Conservation (phyloP, 352 stramenopile genomes). For the Albugo candida region DNA sequence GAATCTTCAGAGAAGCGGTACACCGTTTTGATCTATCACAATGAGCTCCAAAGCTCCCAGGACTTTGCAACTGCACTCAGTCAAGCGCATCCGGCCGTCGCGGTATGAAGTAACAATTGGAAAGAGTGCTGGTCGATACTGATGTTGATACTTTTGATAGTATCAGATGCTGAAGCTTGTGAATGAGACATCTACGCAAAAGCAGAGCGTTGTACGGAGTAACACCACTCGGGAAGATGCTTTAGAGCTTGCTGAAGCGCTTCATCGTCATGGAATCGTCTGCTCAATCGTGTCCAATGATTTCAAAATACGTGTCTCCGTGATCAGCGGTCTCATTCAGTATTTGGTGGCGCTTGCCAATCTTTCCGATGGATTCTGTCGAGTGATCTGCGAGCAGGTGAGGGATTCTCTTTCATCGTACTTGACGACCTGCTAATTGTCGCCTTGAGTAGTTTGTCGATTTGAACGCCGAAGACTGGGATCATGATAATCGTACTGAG, state of each 20-base stretch:
- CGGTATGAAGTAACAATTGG: constrained; percentile 13
- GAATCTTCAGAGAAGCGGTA: constrained; percentile 48
- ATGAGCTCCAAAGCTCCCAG: constrained; percentile 81
- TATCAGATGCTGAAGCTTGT: constrained; percentile 74
- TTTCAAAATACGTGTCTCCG: constrained; percentile 41
- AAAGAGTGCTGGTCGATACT: too few relatives aligned
- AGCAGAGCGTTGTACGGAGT: constrained; percentile 44
- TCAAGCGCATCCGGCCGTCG: constrained; percentile 43
- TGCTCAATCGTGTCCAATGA: constrained; percentile 61
- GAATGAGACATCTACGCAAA: constrained; percentile 45
- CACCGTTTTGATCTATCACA: constrained; percentile 83
- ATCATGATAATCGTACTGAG: constrained; percentile 14
- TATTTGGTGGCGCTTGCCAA: constrained; percentile 68
- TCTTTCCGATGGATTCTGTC: constrained; percentile 57
- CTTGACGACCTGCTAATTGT: constrained; percentile 1
- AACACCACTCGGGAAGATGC: constrained; percentile 50
- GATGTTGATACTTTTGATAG: constrained; percentile 8
- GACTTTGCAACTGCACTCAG: constrained; percentile 64
- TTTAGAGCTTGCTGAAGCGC: constrained; percentile 38
- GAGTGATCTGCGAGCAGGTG: constrained; percentile 69
- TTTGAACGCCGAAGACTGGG: neutral
- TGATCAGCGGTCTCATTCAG: constrained; percentile 52
- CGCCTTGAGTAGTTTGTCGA: neutral
- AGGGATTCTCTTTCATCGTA: neutral
- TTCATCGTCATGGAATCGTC: constrained; percentile 51